A percentile compares a stretch with the other conserved stretches of the same genome.
phyloP scores from a whole-genome alignment of 805 yeast species.

The Candida nanaspora region DNA sequence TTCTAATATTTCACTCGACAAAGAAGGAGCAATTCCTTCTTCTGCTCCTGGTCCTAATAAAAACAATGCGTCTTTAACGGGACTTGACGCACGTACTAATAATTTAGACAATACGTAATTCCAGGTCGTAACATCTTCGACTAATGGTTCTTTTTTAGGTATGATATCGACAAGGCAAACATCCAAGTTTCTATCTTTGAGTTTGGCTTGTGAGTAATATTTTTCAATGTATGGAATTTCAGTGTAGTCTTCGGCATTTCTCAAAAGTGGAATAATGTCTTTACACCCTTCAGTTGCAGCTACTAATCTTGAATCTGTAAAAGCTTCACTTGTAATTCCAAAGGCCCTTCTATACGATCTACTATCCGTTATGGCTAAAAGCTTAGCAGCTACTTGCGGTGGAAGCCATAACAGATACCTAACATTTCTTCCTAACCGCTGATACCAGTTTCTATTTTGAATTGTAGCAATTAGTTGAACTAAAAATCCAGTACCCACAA shows the following conservation, averaged over 20 bases:
- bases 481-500: constrained; percentile 58
- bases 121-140: constrained; percentile 41
- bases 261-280: not conserved
- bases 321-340: not conserved
- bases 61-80: constrained; percentile 37
- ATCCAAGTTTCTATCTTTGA: not conserved
- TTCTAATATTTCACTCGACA: no score
- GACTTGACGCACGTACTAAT: constrained; percentile 32
- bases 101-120: constrained; percentile 63
- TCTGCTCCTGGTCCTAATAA: constrained; percentile 79
- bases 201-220: not conserved
- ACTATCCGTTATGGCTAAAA: not conserved
- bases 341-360: not conserved
- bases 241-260: not conserved
- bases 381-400: constrained; percentile 33
- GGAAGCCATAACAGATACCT: constrained; percentile 58
- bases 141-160: not conserved
- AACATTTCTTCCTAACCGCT: constrained; percentile 60
- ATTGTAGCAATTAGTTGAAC: constrained; percentile 72
- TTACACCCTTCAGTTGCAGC: not conserved
- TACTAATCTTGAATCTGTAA: not conserved
- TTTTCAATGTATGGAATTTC: not conserved
- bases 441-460: constrained; percentile 67
- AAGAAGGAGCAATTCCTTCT: no score
- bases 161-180: not conserved